A percentile compares a stretch with the other conserved stretches of the same genome.
Evolutionary conservation across 139 green algal genomes (phyloP).

Genomic region (Penium margaritaceum): DNA sequence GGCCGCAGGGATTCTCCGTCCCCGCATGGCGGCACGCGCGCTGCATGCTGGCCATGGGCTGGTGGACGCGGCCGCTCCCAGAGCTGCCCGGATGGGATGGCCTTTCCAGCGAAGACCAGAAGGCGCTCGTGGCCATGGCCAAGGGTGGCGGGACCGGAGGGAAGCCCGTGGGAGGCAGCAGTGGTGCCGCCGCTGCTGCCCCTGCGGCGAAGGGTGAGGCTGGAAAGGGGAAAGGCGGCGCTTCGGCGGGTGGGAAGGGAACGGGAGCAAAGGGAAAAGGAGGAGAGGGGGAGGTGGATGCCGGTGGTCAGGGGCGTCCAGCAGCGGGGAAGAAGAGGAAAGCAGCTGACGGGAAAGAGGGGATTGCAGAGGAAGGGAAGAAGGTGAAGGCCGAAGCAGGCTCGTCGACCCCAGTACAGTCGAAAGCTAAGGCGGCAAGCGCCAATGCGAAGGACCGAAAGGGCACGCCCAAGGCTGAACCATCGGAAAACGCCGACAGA

Average conservation of each 20-base stretch:
- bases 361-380: background rate
- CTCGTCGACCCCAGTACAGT: background rate
- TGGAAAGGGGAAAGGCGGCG: too few relatives aligned
- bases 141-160: background rate
- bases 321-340: too few relatives aligned
- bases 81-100: background rate
- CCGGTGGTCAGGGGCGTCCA: too few relatives aligned
- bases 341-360: background rate
- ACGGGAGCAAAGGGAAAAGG: background rate
- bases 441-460: background rate
- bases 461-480: background rate
- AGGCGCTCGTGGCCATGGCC: background rate
- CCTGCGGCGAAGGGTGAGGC: too few relatives aligned
- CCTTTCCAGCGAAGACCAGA: background rate
- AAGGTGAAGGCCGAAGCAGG: background rate
- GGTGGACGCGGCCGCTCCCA: background rate
- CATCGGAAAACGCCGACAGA: too few relatives aligned
- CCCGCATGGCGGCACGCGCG: slow-evolving; percentile 28
- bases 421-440: background rate
- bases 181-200: too few relatives aligned
- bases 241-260: too few relatives aligned
- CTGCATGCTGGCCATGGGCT: slow-evolving; percentile 15
- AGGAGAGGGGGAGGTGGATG: background rate
- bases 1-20: background rate
- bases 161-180: too few relatives aligned